phyloP scores from a whole-genome alignment of 306 rosid species.

The Dryas alaskensis region DNA sequence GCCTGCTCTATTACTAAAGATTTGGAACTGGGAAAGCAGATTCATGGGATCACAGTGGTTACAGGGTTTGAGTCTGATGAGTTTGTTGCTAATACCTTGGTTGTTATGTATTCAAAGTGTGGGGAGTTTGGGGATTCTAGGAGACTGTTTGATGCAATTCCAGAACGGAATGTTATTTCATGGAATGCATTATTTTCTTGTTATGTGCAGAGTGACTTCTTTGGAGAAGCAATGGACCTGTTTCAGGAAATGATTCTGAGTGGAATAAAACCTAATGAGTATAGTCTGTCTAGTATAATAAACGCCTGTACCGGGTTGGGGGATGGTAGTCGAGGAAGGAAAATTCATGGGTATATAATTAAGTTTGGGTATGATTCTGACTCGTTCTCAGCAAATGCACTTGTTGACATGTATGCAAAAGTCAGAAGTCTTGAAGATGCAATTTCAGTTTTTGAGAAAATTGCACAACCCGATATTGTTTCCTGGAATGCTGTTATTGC shows the following conservation, averaged over 20 bases:
- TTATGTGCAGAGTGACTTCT: constrained; percentile 55
- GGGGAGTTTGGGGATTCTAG: constrained; percentile 61
- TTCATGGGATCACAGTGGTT: constrained; percentile 55
- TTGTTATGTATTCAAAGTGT: constrained; percentile 78
- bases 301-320: constrained; percentile 65
- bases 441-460: constrained; percentile 50
- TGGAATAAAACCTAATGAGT: constrained; percentile 72
- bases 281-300: constrained; percentile 65
- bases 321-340: constrained; percentile 48
- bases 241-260: constrained; percentile 63
- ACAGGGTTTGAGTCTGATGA: constrained; percentile 74
- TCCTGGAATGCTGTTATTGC: constrained; percentile 92
- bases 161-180: constrained; percentile 54
- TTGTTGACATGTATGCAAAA: constrained; percentile 86
- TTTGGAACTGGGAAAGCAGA: constrained; percentile 53
- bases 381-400: constrained; percentile 71
- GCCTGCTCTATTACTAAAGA: constrained; percentile 62
- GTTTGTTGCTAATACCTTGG: constrained; percentile 77
- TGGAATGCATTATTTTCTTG: constrained; percentile 85
- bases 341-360: constrained; percentile 24
- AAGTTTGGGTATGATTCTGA: constrained; percentile 59
- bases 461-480: constrained; percentile 60
- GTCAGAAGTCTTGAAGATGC: constrained; percentile 50
- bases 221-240: constrained; percentile 51
- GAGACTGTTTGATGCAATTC: constrained; percentile 54